Evolutionary conservation across 495 filamentous ascomycete species (phyloP), one percentile per base, ranked within the genome.

Genomic region (Hamigera avellanea): DNA sequence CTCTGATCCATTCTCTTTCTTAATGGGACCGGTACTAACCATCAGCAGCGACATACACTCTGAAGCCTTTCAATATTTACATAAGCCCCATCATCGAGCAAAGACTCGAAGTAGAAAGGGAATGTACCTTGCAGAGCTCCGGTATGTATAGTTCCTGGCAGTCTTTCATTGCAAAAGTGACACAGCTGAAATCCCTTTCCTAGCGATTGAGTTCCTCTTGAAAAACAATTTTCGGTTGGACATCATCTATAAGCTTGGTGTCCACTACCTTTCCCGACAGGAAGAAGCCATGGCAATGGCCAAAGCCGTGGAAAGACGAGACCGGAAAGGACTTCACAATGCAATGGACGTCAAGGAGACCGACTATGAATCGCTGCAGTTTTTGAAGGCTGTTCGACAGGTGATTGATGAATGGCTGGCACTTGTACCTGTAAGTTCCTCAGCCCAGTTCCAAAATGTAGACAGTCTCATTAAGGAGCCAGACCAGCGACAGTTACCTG

Each of bases 31-130:
- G n/a, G n/a, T 19, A 18, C 27, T 41, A 29, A 55, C 19, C 6
- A 15, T 17, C 16, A 26, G 19, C 35, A 74, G 73, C 57, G 1
- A 62, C 52, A 13, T 86, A 86, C 45, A 51, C 67, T 26, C 57
- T 76, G 12, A 72, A 68, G 6, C 77, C 83, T 2, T 89, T 77
- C 63, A 87, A 83, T 54, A 66, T 85, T 47, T 59, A 68, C 36
- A 43, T 89, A 18, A 78, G 59, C 33, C 80, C 83, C 0, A 44
- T 65, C 15, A 47, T 63, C 17, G 56, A 69, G 16, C 60, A 64
- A 18, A 56, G 50, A 21, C 42, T 76, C 29, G 65, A 71, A 12
- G 43, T 79, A 19, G 73, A 77, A 39, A 66, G 77, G 16, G 64
- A 66, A 33, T 70, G 70, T 41, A 52, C 61, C 12, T 70, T 69